Conservation (phyloP, 768 basidiomycete genomes). For the Lanmaoa pseudosensibilis region DNA sequence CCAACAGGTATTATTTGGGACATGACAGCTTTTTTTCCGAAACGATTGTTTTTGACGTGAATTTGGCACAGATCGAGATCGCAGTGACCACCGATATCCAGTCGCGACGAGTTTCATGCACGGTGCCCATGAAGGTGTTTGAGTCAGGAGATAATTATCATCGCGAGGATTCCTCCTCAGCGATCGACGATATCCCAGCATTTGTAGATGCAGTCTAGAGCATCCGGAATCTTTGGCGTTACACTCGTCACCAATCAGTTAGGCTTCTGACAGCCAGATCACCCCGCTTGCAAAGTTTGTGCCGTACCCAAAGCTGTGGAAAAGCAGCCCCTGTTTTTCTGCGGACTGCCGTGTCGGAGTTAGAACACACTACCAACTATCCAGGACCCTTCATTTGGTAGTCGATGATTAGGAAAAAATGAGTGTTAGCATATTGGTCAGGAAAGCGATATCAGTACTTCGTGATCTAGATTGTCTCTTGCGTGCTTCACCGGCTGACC, state of each 20-base stretch:
- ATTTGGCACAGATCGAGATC: slow-evolving; percentile 4
- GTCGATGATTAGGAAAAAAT: too few relatives aligned
- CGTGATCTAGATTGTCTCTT: too few relatives aligned
- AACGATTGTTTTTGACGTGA: neutral
- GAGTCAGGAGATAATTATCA: neutral
- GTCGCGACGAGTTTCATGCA: neutral
- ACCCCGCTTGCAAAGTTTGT: too few relatives aligned
- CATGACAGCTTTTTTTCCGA: neutral
- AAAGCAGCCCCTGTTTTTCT: too few relatives aligned
- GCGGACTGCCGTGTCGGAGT: too few relatives aligned
- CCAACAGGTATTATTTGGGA: slow-evolving; percentile 5
- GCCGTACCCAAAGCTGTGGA: too few relatives aligned
- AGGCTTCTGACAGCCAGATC: neutral
- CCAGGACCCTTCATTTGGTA: too few relatives aligned
- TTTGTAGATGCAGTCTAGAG: neutral
- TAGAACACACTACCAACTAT: too few relatives aligned
- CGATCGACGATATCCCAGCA: neutral
- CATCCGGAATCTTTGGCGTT: neutral
- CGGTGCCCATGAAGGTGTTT: neutral
- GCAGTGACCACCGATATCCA: neutral
- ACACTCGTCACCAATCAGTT: neutral
- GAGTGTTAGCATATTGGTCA: too few relatives aligned
- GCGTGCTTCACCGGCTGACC: too few relatives aligned
- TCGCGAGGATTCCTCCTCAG: neutral
- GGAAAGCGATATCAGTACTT: too few relatives aligned